Evolutionary conservation across 495 filamentous ascomycete genomes (phyloP).

Genomic region (Aspergillus panamensis): DNA sequence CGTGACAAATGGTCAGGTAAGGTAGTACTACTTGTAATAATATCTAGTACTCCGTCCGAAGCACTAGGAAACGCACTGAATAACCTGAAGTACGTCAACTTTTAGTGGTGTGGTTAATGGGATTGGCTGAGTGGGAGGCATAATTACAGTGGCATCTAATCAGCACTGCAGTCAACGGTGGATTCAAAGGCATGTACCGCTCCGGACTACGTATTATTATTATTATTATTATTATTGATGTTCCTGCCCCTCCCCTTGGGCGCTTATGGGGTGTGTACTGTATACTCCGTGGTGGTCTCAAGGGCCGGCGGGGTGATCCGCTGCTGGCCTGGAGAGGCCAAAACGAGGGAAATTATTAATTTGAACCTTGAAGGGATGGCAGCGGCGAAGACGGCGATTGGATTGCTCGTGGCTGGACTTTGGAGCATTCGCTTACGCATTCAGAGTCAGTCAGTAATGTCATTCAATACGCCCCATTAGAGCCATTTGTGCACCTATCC

Average conservation of each 20-base stretch:
- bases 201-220: neutral
- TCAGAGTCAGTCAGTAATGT: slow-evolving; percentile 5
- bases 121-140: too few species aligned
- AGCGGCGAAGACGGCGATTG: slow-evolving; percentile 10
- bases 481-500: slow-evolving; percentile 5
- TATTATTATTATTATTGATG: neutral
- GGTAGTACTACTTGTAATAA: neutral
- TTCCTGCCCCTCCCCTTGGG: neutral
- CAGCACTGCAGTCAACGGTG: neutral
- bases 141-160: too few species aligned
- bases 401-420: slow-evolving; percentile 2
- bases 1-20: slow-evolving; percentile 6
- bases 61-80: too few species aligned
- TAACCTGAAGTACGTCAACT: too few species aligned
- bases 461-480: slow-evolving; percentile 14
- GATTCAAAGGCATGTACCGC: neutral
- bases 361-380: neutral
- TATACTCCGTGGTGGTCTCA: too few species aligned
- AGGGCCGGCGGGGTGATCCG: neutral
- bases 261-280: neutral
- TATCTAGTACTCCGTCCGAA: too few species aligned
- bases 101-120: too few species aligned
- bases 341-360: neutral
- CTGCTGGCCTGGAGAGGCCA: slow-evolving; percentile 1
- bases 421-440: slow-evolving; percentile 8